Evolutionary conservation across 192 early-diverging fungal species (phyloP).

Genomic region (Rhizophagus clarus): DNA sequence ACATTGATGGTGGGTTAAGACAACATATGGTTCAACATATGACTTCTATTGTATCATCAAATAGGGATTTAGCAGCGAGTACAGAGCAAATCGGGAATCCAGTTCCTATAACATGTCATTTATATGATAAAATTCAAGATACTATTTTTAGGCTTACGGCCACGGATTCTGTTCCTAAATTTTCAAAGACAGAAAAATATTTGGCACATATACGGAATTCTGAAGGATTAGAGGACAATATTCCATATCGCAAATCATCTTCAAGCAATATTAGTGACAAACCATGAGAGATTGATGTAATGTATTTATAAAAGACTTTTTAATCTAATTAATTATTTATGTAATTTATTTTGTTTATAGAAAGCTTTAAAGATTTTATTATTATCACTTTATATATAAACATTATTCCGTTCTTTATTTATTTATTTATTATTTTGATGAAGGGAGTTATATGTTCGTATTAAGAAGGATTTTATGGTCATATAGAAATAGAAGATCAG

Average conservation of each 20-base stretch:
- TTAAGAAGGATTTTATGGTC: too few relatives aligned
- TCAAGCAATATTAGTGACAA: neutral
- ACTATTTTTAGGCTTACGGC: conserved; percentile 77
- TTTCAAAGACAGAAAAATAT: conserved; percentile 63
- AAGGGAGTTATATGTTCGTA: too few relatives aligned
- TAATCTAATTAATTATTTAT: too few relatives aligned
- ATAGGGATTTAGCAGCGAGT: conserved; percentile 31
- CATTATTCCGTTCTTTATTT: too few relatives aligned
- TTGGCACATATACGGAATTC: neutral
- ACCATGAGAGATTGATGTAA: too few relatives aligned
- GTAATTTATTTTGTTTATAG: too few relatives aligned
- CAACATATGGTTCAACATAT: conserved; percentile 52
- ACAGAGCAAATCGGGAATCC: too few relatives aligned
- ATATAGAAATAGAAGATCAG: too few relatives aligned
- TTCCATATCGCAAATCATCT: neutral
- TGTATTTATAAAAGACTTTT: too few relatives aligned
- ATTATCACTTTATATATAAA: too few relatives aligned
- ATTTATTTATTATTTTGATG: too few relatives aligned
- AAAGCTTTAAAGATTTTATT: too few relatives aligned
- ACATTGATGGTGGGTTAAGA: conserved; percentile 55
- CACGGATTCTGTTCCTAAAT: conserved; percentile 76
- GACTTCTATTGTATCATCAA: conserved; percentile 40
- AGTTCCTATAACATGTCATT: conserved; percentile 15
- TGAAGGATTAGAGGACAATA: neutral
- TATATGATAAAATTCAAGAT: conserved; percentile 66